Conservation (phyloP, 495 filamentous ascomycete genomes). For the Emericellopsis terricola region DNA sequence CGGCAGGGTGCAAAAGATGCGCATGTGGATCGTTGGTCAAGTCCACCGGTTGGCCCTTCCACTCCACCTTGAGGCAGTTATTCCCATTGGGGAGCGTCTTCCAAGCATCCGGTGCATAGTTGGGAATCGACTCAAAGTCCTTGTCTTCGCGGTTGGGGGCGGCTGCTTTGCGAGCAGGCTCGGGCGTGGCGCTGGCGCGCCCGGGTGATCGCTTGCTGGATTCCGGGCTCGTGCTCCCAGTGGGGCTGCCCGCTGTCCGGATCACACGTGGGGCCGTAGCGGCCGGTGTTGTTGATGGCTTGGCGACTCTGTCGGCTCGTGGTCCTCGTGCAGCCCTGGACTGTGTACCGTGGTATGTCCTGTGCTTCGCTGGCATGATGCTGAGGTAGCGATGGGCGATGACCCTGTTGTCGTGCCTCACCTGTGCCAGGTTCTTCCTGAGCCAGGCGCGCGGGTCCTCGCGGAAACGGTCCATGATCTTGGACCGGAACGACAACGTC, state of each 20-base stretch:
- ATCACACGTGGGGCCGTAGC: slow-evolving; percentile 8
- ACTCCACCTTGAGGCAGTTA: slow-evolving; percentile 68
- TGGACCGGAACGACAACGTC: slow-evolving; percentile 46
- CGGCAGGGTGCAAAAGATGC: slow-evolving; percentile 59
- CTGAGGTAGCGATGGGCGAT: slow-evolving; percentile 10
- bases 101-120: slow-evolving; percentile 63
- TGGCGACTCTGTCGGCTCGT: slow-evolving; percentile 5
- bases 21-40: slow-evolving; percentile 63
- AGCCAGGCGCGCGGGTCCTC: slow-evolving; percentile 42
- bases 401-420: slow-evolving; percentile 23
- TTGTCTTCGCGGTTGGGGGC: slow-evolving; percentile 60
- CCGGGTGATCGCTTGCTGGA: slow-evolving; percentile 8
- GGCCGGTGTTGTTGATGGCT: slow-evolving; percentile 25
- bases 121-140: slow-evolving; percentile 60
- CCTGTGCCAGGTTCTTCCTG: slow-evolving; percentile 30
- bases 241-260: slow-evolving; percentile 14
- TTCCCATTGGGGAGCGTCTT: slow-evolving; percentile 37
- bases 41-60: slow-evolving; percentile 70
- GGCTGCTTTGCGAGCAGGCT: slow-evolving; percentile 20
- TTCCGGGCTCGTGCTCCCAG: slow-evolving; percentile 19
- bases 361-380: slow-evolving; percentile 22
- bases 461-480: slow-evolving; percentile 38
- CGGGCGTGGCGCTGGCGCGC: slow-evolving; percentile 19
- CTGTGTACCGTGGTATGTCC: slow-evolving; percentile 10
- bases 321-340: slow-evolving; percentile 26